Conservation (phyloP, 805 yeast genomes). For the Yarrowia divulgata region DNA sequence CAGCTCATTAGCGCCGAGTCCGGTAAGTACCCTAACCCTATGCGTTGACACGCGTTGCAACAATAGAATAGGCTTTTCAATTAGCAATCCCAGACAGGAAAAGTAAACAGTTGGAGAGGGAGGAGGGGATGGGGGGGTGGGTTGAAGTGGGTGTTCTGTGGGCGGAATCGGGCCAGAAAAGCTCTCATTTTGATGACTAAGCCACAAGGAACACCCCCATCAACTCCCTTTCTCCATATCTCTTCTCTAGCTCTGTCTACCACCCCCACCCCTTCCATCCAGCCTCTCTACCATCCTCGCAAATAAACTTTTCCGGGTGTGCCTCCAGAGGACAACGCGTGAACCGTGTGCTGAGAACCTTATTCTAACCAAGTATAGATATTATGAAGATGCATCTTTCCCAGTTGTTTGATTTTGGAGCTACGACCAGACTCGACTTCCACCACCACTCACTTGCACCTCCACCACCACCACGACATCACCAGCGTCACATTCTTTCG, state of each 20-base stretch:
- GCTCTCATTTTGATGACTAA: not conserved
- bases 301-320: constrained; percentile 5
- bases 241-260: no score
- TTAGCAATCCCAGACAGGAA: constrained; percentile 37
- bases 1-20: constrained; percentile 9
- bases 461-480: no score
- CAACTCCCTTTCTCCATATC: no score
- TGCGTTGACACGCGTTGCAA: constrained; percentile 14
- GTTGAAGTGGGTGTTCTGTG: no score
- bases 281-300: not conserved
- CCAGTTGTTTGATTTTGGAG: not conserved
- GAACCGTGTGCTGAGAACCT: constrained; percentile 23
- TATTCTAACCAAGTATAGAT: constrained; percentile 14
- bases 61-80: constrained; percentile 30
- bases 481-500: not conserved
- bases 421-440: no score
- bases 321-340: constrained; percentile 7
- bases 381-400: constrained; percentile 34
- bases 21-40: constrained; percentile 36
- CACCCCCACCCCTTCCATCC: constrained; percentile 1
- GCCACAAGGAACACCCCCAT: not conserved
- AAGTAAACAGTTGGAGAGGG: constrained; percentile 21
- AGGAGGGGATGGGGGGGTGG: not conserved
- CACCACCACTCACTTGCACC: no score
- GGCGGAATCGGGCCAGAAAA: not conserved